Evolutionary conservation across 2,329 filamentous ascomycete species (phyloP), one percentile per base, ranked within the genome.

Genomic region (Talaromyces atroroseus): DNA sequence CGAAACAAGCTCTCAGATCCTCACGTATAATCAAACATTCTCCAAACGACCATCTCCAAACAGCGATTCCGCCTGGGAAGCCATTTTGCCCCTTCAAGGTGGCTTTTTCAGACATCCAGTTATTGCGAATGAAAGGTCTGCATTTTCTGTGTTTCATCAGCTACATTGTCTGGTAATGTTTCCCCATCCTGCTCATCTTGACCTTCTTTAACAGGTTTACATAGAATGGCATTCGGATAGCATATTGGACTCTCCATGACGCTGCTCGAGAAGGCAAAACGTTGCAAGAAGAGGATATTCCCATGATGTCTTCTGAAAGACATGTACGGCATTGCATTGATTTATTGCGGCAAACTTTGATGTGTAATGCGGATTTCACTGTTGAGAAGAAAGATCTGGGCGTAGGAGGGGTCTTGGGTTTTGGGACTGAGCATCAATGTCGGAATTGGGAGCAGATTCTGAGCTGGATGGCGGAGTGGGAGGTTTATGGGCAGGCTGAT

Each of bases 291-390:
- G 24, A 21, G 12, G 48, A 34, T 51, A 3, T 51, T 36, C 26
- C 48, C 8, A 51, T 38, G 48, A 51, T 51, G 48, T 18, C 34
- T 21, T 38, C 48, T 14, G 6, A 26, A 18, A 16, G 11, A 8
- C 48, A 51, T 51, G 20, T 51, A 7, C 48, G 23, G 34, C 49
- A 51, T 38, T 51, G 49, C 34, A 21, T 51, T 32, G 49, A 51
- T 10, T 16, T 40, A 7, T 36, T 51, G 12, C 49, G 49, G 20
- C 49, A 51, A 20, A 16, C 14, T 24, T 12, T 51, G 21, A 51
- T 51, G 49, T 51, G 49, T 42, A 24, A 40, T 16, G 18, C 49
- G 8, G 49, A 51, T 14, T 36, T 36, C 4, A 51, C 26, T 16
- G 20, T 51, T 36, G 48, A 51, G 14, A 14, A 2, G 5, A 51